phyloP scores from a whole-genome alignment of 2,329 filamentous ascomycete genomes.

The Torrubiellomyces zombiae region DNA sequence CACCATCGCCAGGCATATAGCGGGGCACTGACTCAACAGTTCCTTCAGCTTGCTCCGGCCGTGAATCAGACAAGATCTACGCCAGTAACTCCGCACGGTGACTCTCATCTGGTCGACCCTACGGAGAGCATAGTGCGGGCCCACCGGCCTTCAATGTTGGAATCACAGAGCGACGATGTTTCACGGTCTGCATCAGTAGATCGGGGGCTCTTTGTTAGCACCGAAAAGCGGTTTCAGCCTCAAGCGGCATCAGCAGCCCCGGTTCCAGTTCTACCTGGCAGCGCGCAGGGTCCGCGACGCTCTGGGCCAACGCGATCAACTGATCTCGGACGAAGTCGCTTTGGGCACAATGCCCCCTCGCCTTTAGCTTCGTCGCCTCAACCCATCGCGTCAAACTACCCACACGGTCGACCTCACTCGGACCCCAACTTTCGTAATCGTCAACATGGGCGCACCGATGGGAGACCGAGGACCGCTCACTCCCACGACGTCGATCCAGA shows the following conservation, averaged over 20 bases:
- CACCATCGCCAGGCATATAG: constrained; percentile 26
- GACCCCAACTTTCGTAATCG: constrained; percentile 25
- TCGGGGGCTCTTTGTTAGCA: constrained; percentile 37
- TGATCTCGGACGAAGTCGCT: constrained; percentile 17
- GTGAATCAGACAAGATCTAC: constrained; percentile 13
- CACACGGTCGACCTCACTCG: constrained; percentile 25
- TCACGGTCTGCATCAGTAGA: constrained; percentile 48
- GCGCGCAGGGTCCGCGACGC: constrained; percentile 28
- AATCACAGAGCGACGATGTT: constrained; percentile 24
- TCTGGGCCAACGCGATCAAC: constrained; percentile 30
- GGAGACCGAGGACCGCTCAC: constrained; percentile 31
- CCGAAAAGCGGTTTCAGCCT: constrained; percentile 47
- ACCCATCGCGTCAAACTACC: constrained; percentile 18
- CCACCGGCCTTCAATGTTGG: constrained; percentile 23
- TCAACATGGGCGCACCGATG: constrained; percentile 14
- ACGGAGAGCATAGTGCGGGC: constrained; percentile 22
- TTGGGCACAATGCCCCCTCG: constrained; percentile 16
- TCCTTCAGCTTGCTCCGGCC: constrained; percentile 20
- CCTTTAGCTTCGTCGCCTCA: constrained; percentile 21
- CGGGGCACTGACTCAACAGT: constrained; percentile 24
- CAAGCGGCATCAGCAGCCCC: constrained; percentile 39
- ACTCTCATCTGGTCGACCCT: constrained; percentile 17
- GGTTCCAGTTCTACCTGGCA: constrained; percentile 40
- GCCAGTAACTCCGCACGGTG: constrained; percentile 19
- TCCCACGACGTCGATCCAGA: no score